Evolutionary conservation across 1,139 yeast species (phyloP).

Genomic region (Yamadazyma mexicana): DNA sequence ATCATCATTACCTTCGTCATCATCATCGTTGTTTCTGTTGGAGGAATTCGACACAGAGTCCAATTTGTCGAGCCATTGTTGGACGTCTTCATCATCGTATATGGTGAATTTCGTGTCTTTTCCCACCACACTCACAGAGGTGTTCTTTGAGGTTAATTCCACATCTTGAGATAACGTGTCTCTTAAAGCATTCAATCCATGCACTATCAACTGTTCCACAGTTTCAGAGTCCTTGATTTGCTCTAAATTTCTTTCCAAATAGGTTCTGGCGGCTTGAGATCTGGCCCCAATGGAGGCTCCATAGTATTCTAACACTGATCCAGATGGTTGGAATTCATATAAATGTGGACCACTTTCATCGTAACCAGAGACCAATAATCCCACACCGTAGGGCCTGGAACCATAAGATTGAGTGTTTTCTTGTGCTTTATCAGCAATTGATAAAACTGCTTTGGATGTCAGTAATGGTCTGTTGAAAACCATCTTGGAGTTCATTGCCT

Average conservation of each 20-base stretch:
- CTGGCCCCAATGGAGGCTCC: conserved; percentile 99
- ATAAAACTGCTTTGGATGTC: conserved; percentile 77
- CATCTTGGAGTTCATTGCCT: conserved; percentile 85
- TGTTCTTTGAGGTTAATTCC: conserved; percentile 79
- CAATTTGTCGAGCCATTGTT: conserved; percentile 71
- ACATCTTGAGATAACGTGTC: conserved; percentile 95
- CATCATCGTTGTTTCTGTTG: conserved; percentile 44
- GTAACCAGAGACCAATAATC: conserved; percentile 84
- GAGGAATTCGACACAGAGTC: conserved; percentile 60
- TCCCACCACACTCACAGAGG: conserved; percentile 91
- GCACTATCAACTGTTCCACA: conserved; percentile 75
- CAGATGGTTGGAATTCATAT: conserved; percentile 94
- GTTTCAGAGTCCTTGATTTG: conserved; percentile 57
- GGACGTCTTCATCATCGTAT: conserved; percentile 85
- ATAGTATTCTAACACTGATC: conserved; percentile 84
- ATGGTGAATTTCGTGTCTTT: conserved; percentile 69
- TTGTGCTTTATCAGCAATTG: conserved; percentile 96
- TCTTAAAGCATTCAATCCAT: conserved; percentile 88
- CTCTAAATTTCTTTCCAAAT: conserved; percentile 82
- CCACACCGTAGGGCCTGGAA: conserved; percentile 97
- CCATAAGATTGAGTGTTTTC: conserved; percentile 95
- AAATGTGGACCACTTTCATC: conserved; percentile 95
- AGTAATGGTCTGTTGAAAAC: conserved; percentile 87
- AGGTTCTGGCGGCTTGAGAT: conserved; percentile 97
- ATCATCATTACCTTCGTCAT: conserved; percentile 27